Conservation (phyloP, 108 stramenopile genomes). For the Skeletonema grethae region DNA sequence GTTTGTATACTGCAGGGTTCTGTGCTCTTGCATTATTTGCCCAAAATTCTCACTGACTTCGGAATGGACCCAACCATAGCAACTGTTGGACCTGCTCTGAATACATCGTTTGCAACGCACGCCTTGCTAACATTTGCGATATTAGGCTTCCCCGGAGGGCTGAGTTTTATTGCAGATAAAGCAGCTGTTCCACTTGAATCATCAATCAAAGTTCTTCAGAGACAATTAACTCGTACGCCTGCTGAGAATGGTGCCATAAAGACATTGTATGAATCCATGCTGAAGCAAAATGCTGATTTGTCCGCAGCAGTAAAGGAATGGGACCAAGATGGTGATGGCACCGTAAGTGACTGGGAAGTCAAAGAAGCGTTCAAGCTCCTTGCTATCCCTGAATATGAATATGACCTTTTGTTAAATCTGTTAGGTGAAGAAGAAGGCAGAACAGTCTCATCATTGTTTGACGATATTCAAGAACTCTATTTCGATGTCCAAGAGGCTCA, state of each 20-base stretch:
- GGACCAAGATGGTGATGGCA: conserved; percentile 41
- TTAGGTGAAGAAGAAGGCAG: conserved; percentile 11
- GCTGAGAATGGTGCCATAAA: conserved; percentile 34
- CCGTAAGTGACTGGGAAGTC: conserved; percentile 28
- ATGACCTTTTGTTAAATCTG: conserved; percentile 6
- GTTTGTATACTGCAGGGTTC: conserved; percentile 33
- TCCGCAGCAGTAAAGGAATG: conserved; percentile 17
- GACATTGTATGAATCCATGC: conserved; percentile 32
- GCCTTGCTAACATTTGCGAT: conserved; percentile 16
- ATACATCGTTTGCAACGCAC: conserved; percentile 34
- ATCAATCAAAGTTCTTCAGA: conserved; percentile 8
- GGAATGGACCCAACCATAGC: conserved; percentile 40
- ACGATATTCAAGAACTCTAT: conserved; percentile 42
- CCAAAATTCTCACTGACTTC: conserved; percentile 31
- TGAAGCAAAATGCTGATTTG: conserved; percentile 22
- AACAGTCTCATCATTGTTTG: conserved; percentile 29
- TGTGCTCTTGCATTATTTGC: conserved; percentile 37
- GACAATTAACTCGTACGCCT: conserved; percentile 21
- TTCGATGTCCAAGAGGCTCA: conserved; percentile 30
- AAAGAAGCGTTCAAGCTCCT: conserved; percentile 30
- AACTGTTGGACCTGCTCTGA: conserved; percentile 34
- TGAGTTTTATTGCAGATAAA: conserved; percentile 31
- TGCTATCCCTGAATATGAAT: conserved; percentile 22
- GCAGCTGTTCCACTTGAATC: conserved; percentile 36
- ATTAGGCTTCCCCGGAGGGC: conserved; percentile 27